Conservation (phyloP, 139 green algal genomes). For the Chlorella ohadii region DNA sequence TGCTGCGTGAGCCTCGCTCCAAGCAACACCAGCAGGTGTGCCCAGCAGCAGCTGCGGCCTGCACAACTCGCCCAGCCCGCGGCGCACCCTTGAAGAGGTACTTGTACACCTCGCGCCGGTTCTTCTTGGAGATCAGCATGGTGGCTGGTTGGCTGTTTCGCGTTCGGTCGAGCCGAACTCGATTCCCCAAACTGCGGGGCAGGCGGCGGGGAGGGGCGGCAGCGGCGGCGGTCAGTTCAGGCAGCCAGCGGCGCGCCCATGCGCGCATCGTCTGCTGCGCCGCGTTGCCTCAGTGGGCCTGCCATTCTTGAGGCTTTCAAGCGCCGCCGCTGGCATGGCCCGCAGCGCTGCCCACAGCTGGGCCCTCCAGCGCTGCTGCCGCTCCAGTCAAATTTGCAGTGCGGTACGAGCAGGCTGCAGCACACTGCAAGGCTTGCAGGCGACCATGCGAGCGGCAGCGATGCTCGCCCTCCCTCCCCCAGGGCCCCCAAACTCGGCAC, state of each 20-base stretch:
- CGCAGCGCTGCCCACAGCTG: neutral
- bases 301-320: neutral
- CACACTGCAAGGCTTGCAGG: too few species aligned
- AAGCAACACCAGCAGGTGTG: neutral
- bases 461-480: neutral
- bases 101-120: slow-evolving; percentile 99
- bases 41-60: neutral
- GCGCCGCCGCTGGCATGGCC: neutral
- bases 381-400: neutral
- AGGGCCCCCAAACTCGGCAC: neutral
- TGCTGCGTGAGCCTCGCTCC: too few species aligned
- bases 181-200: slow-evolving; percentile 79
- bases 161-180: slow-evolving; percentile 92
- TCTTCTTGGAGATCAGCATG: slow-evolving; percentile 99
- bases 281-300: neutral
- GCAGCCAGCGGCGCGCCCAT: neutral
- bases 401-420: too few species aligned
- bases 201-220: neutral
- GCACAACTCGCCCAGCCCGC: neutral
- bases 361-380: neutral
- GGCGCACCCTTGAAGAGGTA: slow-evolving; percentile 97
- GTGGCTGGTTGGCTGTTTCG: slow-evolving; percentile 66
- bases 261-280: neutral
- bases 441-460: too few species aligned
- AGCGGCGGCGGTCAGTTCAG: neutral